Base-by-base conservation (phyloP, 192 early-diverging fungal species). In the Coemansia sp. region DNA sequence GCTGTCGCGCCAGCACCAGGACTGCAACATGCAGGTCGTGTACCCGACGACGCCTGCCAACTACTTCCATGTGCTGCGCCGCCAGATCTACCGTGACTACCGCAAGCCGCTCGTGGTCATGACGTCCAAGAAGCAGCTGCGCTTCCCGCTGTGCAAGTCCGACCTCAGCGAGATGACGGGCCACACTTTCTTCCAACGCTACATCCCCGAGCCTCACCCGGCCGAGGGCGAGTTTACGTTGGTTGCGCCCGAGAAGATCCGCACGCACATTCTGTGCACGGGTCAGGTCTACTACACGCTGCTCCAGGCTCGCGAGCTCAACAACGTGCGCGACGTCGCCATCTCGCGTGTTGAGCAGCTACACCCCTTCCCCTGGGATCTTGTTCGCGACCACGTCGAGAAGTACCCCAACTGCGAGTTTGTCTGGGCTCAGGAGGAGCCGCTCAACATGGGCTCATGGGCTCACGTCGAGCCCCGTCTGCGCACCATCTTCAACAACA, bases 241-340 rank as follows among this genome's bases (percentile, higher is more conserved):
- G 25, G 89, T 87, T 23, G 86, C 86, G 15, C 91, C 92, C 27
- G 93, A 96, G 76, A 77, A 94, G 73, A 94, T 96, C 85, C 92
- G 87, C 76, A 94, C 93, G 34, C 90, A 97, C 72, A 89, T 99
- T 72, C 88, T 99, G 85, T 99, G 97, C 80, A 85, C 93, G 46
- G 97, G 97, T 66, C 95, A 99, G 79, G 95, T 99, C 46, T 99
- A 99, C 89, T 99, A 98, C 87, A 85, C 92, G 2, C 87, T 97
- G 60, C 75, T 91, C 66, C 88, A 88, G 75, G 95, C 97, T 14
- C 91, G 95, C 69, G 90, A 92, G 62, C 84, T 93, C 45, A 99
- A 99, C 93, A 89, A 95, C 73, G 83, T 98, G 62, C 80, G 88
- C 64, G 80, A 98, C 77, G 85, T 95, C 45, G 95, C 90, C 58